Base-by-base conservation (phyloP, 2,329 filamentous ascomycete genomes). In the Didymella segeticola region DNA sequence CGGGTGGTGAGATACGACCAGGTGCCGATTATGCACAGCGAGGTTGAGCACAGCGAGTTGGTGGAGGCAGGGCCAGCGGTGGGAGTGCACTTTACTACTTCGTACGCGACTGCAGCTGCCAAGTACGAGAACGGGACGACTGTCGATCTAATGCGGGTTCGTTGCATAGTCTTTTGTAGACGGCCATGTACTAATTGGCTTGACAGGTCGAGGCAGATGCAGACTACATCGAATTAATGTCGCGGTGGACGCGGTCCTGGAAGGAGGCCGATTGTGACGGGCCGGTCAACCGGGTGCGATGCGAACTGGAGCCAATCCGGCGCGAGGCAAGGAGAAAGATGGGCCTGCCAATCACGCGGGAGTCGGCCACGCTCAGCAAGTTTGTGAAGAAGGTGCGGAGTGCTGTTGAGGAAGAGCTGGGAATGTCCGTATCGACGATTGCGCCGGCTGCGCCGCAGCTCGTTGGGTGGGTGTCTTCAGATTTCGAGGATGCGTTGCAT, bases 41-140 rank as follows among this genome's bases (percentile, higher is more conserved):
- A 53, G 15, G 25, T 36, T n/a, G 43, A 59, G n/a, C 41, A 57
- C 22, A 19, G 23, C 29, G n/a, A n/a, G n/a, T n/a, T n/a, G n/a
- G n/a, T n/a, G n/a, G n/a, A n/a, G n/a, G 33, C 43, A 31, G 31
- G 43, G 11, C 57, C 61, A 9, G 61, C 47, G 22, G 57, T 70
- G 37, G 67, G 67, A 10, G 49, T 70, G 14, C 67, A 70, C 42
- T 69, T 70, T 20, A 66, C 67, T 11, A 65, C 60, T 2, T 66
- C 63, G 30, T 63, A 68, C 47, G 66, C 66, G 19, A 53, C 58
- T 30, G 65, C 64, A 25, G 61, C 66, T 19, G 60, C 62, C 8
- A 53, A 60, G n/a, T 66, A 66, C 43, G 36, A 54, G 17, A 64
- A 67, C 45, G 67, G 66, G 5, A 67, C 60, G 7, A 61, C 51